Evolutionary conservation across 805 yeast species (phyloP).

Genomic region (Lachancea thermotolerans): DNA sequence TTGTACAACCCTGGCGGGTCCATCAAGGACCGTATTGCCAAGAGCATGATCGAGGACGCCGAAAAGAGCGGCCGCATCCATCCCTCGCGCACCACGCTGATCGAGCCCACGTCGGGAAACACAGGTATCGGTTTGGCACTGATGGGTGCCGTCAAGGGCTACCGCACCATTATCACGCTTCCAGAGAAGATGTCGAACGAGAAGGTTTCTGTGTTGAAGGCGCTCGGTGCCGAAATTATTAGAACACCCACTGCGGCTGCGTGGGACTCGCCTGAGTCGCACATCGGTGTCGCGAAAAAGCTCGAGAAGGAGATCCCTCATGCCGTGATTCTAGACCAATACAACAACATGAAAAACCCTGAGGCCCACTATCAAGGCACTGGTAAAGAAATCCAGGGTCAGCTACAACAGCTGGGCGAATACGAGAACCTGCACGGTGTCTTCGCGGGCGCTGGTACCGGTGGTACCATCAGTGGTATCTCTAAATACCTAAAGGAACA

Average conservation of each 20-base stretch:
- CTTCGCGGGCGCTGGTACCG: constrained; percentile 92
- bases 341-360: constrained; percentile 72
- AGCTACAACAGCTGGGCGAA: constrained; percentile 39
- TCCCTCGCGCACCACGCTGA: constrained; percentile 72
- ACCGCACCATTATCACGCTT: constrained; percentile 77
- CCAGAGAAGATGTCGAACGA: constrained; percentile 93
- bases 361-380: constrained; percentile 79
- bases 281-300: constrained; percentile 79
- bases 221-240: constrained; percentile 83
- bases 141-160: constrained; percentile 81
- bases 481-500: constrained; percentile 69
- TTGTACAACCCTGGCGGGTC: constrained; percentile 87
- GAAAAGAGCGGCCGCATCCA: constrained; percentile 69
- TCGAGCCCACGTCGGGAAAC: constrained; percentile 88
- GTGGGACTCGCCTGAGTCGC: constrained; percentile 88
- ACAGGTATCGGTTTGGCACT: constrained; percentile 88
- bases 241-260: constrained; percentile 92
- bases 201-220: constrained; percentile 80
- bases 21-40: constrained; percentile 82
- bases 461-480: constrained; percentile 85
- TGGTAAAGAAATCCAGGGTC: constrained; percentile 80
- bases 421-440: constrained; percentile 61
- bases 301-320: constrained; percentile 79
- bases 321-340: constrained; percentile 79
- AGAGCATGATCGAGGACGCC: constrained; percentile 80